Percentiles rank a stretch among this genome's conserved stretches.
phyloP scores from a whole-genome alignment of 176 grass and related monocot species.

The Musa beccarii region DNA sequence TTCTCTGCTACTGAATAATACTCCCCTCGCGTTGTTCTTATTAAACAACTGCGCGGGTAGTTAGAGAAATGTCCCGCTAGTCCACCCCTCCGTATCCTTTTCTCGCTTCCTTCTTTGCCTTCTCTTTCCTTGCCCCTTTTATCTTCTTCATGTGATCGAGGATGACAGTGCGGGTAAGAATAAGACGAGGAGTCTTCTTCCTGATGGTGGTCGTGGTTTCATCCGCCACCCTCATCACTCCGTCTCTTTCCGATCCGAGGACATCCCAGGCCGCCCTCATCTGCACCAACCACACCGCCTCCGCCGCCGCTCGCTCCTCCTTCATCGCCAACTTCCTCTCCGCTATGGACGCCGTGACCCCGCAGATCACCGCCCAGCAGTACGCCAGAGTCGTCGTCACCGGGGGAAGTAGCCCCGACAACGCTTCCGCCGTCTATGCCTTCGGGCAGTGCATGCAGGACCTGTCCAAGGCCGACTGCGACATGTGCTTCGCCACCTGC shows the following conservation, averaged over 20 bases:
- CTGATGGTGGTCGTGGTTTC: background rate
- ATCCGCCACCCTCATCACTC: background rate
- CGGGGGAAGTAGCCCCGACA: background rate
- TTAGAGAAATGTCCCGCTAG: no score
- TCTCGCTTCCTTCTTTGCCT: no score
- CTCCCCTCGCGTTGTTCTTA: no score
- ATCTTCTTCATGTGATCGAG: no score
- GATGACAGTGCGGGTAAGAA: background rate
- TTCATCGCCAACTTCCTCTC: constrained; percentile 7
- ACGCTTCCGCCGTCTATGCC: constrained; percentile 2
- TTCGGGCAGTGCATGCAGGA: constrained; percentile 6
- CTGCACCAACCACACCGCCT: constrained; percentile 4
- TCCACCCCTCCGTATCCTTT: no score
- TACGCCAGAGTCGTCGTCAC: constrained; percentile 8
- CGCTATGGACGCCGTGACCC: constrained; percentile 9
- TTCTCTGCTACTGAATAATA: no score
- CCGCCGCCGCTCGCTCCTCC: background rate
- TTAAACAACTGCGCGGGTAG: no score
- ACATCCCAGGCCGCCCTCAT: background rate
- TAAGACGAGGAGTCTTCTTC: background rate
- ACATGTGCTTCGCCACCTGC: constrained; percentile 15
- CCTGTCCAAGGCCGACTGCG: constrained; percentile 5
- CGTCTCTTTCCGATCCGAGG: constrained; percentile 4
- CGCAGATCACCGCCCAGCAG: background rate
- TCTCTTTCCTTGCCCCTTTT: no score